phyloP scores from a whole-genome alignment of 2,329 filamentous ascomycete species.

The Fusarium sp. region DNA sequence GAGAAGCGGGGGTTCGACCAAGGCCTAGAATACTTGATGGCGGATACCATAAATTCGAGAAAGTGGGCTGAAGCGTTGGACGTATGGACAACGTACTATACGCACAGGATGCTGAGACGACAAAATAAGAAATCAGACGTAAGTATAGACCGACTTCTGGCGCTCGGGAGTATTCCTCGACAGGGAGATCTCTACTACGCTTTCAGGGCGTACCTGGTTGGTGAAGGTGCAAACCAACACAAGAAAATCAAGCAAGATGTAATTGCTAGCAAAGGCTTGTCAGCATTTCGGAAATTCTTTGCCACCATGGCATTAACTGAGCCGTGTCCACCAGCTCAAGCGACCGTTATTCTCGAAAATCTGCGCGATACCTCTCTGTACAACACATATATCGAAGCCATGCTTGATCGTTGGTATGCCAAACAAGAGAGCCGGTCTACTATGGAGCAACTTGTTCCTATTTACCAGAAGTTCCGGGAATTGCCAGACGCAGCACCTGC shows the following conservation, averaged over 20 bases:
- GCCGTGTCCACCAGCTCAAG: slow-evolving; percentile 53
- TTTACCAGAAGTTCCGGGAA: slow-evolving; percentile 63
- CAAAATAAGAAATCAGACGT: slow-evolving; percentile 25
- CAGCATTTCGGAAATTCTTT: slow-evolving; percentile 50
- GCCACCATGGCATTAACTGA: slow-evolving; percentile 51
- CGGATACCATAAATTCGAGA: slow-evolving; percentile 55
- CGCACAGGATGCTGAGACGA: slow-evolving; percentile 26
- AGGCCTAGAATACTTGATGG: slow-evolving; percentile 61
- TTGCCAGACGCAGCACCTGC: slow-evolving; percentile 57
- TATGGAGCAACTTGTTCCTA: slow-evolving; percentile 53
- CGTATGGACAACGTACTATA: slow-evolving; percentile 55
- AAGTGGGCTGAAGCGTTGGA: slow-evolving; percentile 56
- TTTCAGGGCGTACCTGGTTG: slow-evolving; percentile 53
- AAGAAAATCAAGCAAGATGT: slow-evolving; percentile 42
- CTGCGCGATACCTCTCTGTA: slow-evolving; percentile 58
- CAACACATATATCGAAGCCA: slow-evolving; percentile 58
- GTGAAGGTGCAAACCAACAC: slow-evolving; percentile 44
- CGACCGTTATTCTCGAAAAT: slow-evolving; percentile 56
- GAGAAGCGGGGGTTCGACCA: slow-evolving; percentile 51
- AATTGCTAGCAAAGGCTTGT: slow-evolving; percentile 45
- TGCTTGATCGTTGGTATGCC: slow-evolving; percentile 50
- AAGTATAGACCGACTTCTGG: slow-evolving; percentile 33
- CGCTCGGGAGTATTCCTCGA: slow-evolving; percentile 47
- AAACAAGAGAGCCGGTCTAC: slow-evolving; percentile 49
- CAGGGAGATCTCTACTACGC: slow-evolving; percentile 52